Conservation (phyloP, 257 asterid species). For the Anisodus tanguticus region DNA sequence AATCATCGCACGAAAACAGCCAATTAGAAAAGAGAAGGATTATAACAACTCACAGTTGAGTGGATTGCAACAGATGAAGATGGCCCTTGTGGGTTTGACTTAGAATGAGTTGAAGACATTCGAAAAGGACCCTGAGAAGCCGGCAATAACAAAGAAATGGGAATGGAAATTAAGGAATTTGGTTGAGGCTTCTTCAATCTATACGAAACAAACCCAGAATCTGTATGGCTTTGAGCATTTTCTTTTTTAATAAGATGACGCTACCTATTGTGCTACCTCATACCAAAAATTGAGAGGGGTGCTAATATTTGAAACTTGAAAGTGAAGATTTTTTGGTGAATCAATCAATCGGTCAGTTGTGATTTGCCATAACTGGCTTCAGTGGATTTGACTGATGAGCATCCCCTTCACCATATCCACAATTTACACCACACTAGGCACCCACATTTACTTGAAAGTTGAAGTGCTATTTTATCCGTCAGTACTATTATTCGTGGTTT, state of each 20-base stretch:
- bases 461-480: no score
- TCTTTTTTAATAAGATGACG: slow-evolving; percentile 25
- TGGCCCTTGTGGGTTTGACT: slow-evolving; percentile 57
- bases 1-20: background rate
- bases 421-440: no score
- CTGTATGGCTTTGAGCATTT: slow-evolving; percentile 83
- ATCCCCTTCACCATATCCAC: no score
- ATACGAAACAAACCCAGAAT: slow-evolving; percentile 60
- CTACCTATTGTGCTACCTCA: slow-evolving; percentile 9
- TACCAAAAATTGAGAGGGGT: background rate
- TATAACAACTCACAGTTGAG: slow-evolving; percentile 57
- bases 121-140: slow-evolving; percentile 38
- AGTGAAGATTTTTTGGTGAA: background rate
- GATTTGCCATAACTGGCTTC: no score
- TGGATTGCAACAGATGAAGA: slow-evolving; percentile 53
- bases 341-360: background rate
- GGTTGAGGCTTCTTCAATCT: slow-evolving; percentile 46
- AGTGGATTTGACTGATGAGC: no score
- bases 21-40: no score
- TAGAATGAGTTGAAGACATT: slow-evolving; percentile 59
- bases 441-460: no score
- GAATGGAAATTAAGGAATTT: slow-evolving; percentile 16
- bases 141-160: slow-evolving; percentile 22
- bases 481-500: no score
- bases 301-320: background rate